Percentiles rank a stretch among this genome's conserved stretches.
phyloP scores from a whole-genome alignment of 805 yeast species.

The Zygoascus flipseniorum region DNA sequence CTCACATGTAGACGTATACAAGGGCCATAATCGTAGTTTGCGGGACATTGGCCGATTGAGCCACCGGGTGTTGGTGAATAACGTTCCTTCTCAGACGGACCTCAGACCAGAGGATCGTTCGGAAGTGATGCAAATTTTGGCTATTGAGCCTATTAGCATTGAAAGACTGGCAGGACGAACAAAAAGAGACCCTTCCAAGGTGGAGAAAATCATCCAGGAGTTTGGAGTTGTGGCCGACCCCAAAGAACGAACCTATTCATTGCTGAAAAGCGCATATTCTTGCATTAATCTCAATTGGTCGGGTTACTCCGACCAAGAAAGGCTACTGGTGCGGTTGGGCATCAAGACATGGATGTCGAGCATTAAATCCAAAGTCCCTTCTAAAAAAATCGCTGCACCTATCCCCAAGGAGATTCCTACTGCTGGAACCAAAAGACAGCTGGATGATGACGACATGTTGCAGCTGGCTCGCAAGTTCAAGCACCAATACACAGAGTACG shows the following conservation, averaged over 20 bases:
- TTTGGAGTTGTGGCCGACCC: background rate
- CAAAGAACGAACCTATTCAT: background rate
- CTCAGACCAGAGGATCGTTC: background rate
- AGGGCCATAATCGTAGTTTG: background rate
- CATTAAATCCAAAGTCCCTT: background rate
- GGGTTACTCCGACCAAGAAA: background rate
- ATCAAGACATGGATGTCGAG: background rate
- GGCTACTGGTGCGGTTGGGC: background rate
- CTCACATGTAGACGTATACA: conserved; percentile 15
- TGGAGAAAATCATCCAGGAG: background rate
- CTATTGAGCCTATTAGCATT: background rate
- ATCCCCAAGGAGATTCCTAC: background rate
- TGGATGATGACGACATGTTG: conserved; percentile 28
- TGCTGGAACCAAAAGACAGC: background rate
- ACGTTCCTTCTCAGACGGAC: background rate
- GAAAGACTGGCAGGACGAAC: background rate
- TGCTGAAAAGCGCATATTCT: background rate
- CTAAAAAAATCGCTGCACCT: background rate
- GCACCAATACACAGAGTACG: conserved; percentile 41
- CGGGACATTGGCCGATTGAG: background rate
- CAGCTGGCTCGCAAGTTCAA: conserved; percentile 42
- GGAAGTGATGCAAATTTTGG: background rate
- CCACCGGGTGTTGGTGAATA: background rate
- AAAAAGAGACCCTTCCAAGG: background rate
- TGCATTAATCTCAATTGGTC: background rate